phyloP scores from a whole-genome alignment of 2,329 filamentous ascomycete species.

The Claviceps purpurea region DNA sequence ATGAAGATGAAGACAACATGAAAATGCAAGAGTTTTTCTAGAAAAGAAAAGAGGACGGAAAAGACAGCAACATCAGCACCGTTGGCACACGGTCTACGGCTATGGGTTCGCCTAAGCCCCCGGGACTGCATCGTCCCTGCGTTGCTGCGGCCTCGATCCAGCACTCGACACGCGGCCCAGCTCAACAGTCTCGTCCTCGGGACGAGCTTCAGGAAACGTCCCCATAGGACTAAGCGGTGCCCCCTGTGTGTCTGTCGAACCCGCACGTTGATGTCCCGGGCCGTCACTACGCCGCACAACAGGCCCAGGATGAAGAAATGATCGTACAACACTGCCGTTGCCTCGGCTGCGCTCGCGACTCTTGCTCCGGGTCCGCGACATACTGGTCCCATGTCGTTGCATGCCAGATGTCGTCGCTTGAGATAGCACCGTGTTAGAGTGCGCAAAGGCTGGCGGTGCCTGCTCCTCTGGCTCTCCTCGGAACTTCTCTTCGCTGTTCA shows the following conservation, averaged over 20 bases:
- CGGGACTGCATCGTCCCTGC: constrained; percentile 15
- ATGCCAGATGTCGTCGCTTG: constrained; percentile 17
- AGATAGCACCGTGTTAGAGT: constrained; percentile 23
- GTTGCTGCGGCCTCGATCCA: constrained; percentile 13
- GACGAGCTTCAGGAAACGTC: constrained; percentile 13
- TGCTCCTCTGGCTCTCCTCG: constrained; percentile 37
- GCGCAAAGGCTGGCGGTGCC: constrained; percentile 24
- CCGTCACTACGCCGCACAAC: constrained; percentile 18
- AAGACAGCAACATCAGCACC: not conserved
- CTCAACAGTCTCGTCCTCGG: constrained; percentile 15
- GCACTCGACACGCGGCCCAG: constrained; percentile 14
- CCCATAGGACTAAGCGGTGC: constrained; percentile 6
- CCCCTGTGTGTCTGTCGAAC: constrained; percentile 13
- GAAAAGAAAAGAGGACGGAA: not conserved
- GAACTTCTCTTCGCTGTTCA: constrained; percentile 44
- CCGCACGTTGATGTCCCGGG: constrained; percentile 13
- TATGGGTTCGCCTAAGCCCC: constrained; percentile 11
- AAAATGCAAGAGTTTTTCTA: not conserved
- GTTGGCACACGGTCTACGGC: not conserved
- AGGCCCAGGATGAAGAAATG: constrained; percentile 36
- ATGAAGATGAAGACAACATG: not conserved
- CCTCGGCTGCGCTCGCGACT: constrained; percentile 24
- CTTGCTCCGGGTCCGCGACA: constrained; percentile 22
- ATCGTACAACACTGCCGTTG: constrained; percentile 30
- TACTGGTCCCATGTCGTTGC: constrained; percentile 16